These are phyloP conservation scores for Lizonia empirigonia DNA, from an alignment of 2,329 filamentous ascomycete genomes.

Conservation along the genomic window DNA sequence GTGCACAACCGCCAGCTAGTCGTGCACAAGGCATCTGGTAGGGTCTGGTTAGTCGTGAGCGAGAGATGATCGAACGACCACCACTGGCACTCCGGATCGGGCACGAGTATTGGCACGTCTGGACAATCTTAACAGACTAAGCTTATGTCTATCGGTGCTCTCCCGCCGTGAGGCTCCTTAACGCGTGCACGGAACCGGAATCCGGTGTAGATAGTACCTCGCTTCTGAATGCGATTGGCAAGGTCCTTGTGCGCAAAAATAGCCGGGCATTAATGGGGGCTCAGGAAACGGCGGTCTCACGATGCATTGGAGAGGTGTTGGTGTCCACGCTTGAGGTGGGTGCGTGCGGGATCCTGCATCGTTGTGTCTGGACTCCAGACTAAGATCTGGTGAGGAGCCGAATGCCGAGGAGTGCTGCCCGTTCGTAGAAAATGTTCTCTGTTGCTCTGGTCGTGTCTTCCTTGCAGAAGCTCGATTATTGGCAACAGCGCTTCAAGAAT, in stretches of 20 bases:
- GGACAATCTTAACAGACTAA: neutral
- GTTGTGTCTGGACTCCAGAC: slow-evolving; percentile 16
- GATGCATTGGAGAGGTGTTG: slow-evolving; percentile 12
- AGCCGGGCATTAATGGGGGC: slow-evolving; percentile 2
- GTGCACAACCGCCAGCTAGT: slow-evolving; percentile 20
- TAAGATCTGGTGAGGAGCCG: slow-evolving; percentile 10
- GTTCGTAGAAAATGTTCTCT: neutral
- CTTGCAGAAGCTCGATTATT: neutral
- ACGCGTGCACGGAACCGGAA: neutral
- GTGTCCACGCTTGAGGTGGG: slow-evolving; percentile 10
- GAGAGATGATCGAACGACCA: neutral
- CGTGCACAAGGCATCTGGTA: slow-evolving; percentile 4
- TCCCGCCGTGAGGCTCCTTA: too few relatives aligned
- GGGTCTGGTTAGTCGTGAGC: neutral
- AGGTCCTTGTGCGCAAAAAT: slow-evolving; percentile 4
- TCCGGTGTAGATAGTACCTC: neutral
- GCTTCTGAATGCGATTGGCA: neutral
- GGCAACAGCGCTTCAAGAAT: neutral
- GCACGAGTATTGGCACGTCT: neutral
- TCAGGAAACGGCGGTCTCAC: slow-evolving; percentile 7
- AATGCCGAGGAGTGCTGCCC: slow-evolving; percentile 6
- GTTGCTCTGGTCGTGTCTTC: neutral
- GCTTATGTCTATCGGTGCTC: too few relatives aligned
- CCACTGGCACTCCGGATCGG: neutral
- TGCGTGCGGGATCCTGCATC: slow-evolving; percentile 14